A percentile compares a stretch with the other conserved stretches of the same genome.
Evolutionary conservation across 768 basidiomycete genomes (phyloP).

Genomic region (Pulveroboletus sp.): DNA sequence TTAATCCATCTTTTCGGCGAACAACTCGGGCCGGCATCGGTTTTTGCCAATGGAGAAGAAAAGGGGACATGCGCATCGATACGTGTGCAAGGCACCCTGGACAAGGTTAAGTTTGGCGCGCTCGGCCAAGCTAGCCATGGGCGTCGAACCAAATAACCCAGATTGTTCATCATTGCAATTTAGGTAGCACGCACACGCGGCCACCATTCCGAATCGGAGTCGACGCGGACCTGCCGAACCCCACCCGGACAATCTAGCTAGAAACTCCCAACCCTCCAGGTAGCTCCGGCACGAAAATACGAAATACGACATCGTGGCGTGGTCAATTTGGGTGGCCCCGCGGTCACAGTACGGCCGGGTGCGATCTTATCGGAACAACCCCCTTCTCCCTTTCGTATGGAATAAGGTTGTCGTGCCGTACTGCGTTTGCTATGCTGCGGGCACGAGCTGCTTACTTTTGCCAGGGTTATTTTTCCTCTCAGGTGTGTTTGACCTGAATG

Average conservation of each 20-base stretch:
- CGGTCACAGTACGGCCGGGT: background rate
- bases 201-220: constrained; percentile 10
- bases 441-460: background rate
- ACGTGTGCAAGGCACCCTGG: background rate
- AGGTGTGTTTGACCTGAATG: background rate
- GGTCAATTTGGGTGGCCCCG: background rate
- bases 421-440: background rate
- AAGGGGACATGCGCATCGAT: constrained; percentile 1
- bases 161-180: background rate
- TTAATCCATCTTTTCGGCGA: too few relatives aligned
- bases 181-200: background rate
- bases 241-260: background rate
- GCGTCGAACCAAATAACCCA: constrained; percentile 6
- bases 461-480: background rate
- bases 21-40: too few relatives aligned
- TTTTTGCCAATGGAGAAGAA: background rate
- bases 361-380: background rate
- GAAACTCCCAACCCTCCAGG: background rate
- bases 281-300: too few relatives aligned
- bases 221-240: constrained; percentile 4
- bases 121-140: constrained; percentile 6
- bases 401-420: constrained; percentile 8
- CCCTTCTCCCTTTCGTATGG: constrained; percentile 1
- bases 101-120: constrained; percentile 25
- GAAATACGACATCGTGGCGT: background rate